Evolutionary conservation across 352 stramenopile species (phyloP).

Genomic region (Phytophthora pistaciae): DNA sequence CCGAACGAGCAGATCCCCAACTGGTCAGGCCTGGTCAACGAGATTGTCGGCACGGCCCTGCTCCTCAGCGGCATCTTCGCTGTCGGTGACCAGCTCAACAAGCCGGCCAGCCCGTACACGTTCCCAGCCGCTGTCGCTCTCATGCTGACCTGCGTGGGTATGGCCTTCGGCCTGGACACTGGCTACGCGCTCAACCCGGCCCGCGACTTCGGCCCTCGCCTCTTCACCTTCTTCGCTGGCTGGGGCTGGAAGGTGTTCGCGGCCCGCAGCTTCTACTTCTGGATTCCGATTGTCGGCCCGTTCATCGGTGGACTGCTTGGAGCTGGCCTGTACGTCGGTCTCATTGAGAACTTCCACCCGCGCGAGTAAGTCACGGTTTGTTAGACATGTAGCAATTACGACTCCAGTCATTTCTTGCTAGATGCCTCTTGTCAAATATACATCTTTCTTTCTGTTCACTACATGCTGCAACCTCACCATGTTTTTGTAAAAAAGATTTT

Average conservation of each 20-base stretch:
- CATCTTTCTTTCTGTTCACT: too few relatives aligned
- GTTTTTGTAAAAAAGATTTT: too few relatives aligned
- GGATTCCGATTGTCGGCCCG: constrained; percentile 51
- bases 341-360: constrained; percentile 47
- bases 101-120: constrained; percentile 41
- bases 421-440: background rate
- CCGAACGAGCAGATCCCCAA: constrained; percentile 55
- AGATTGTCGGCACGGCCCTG: constrained; percentile 49
- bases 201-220: constrained; percentile 53
- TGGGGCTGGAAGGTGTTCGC: constrained; percentile 55
- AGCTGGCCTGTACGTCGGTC: constrained; percentile 39
- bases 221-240: constrained; percentile 53
- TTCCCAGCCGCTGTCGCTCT: constrained; percentile 41
- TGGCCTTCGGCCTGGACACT: constrained; percentile 46
- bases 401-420: background rate
- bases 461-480: too few relatives aligned
- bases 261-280: constrained; percentile 41
- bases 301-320: constrained; percentile 45
- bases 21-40: constrained; percentile 46
- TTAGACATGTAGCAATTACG: background rate
- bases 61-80: constrained; percentile 56
- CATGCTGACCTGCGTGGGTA: constrained; percentile 44
- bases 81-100: constrained; percentile 51
- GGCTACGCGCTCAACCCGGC: constrained; percentile 53
- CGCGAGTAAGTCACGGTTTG: constrained; percentile 22